A percentile compares a stretch with the other conserved stretches of the same genome.
phyloP scores from a whole-genome alignment of 345 rosid species.

The Populus simonii region DNA sequence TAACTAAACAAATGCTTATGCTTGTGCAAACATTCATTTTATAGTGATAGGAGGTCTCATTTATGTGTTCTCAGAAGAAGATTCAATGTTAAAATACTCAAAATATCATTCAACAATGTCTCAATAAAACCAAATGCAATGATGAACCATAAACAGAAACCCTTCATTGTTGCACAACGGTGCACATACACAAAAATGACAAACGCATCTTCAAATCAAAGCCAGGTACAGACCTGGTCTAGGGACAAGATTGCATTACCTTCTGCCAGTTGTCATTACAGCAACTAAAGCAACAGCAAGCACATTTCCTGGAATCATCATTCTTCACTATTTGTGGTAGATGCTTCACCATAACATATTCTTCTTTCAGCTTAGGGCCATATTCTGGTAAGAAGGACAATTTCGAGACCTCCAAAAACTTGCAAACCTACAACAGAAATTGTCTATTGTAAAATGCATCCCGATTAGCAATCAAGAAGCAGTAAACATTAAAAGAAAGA shows the following conservation, averaged over 20 bases:
- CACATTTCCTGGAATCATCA: conserved; percentile 63
- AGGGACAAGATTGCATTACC: conserved; percentile 45
- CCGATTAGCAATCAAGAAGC: neutral
- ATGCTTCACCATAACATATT: conserved; percentile 85
- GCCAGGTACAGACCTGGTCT: neutral
- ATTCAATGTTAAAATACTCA: neutral
- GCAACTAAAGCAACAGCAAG: conserved; percentile 72
- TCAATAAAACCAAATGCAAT: neutral
- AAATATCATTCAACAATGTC: neutral
- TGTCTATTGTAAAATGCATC: conserved; percentile 12
- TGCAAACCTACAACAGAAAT: conserved; percentile 74
- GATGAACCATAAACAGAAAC: neutral
- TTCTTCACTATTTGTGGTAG: conserved; percentile 61
- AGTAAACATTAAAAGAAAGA: neutral
- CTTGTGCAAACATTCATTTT: neutral
- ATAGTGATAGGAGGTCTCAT: neutral
- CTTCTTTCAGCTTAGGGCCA: conserved; percentile 98
- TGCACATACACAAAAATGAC: neutral
- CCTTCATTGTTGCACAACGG: neutral
- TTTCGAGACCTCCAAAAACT: conserved; percentile 94
- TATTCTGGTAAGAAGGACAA: conserved; percentile 91
- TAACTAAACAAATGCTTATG: neutral
- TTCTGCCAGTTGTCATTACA: conserved; percentile 98
- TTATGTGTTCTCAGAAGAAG: neutral
- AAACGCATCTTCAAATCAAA: neutral